phyloP scores from a whole-genome alignment of 202 grass and related monocot genomes.

The Miscanthus sacchariflorus region DNA sequence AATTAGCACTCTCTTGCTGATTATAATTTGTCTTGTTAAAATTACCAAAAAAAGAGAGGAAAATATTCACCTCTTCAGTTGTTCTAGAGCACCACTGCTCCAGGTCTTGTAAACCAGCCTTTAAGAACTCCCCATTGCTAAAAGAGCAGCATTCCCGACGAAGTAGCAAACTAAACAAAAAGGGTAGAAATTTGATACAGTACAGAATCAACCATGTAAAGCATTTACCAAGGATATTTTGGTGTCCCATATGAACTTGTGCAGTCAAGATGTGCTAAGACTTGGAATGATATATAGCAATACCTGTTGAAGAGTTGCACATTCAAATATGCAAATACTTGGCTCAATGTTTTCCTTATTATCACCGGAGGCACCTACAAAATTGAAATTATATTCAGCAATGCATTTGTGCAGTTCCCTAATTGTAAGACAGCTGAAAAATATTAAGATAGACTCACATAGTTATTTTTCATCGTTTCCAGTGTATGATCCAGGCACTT shows the following conservation, averaged over 20 bases:
- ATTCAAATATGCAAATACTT: constrained; percentile 92
- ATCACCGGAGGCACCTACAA: constrained; percentile 83
- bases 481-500: constrained; percentile 72
- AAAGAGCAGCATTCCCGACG: constrained; percentile 94
- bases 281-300: constrained; percentile 24
- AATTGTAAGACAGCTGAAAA: constrained; percentile 21
- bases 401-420: constrained; percentile 38
- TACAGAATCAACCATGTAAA: constrained; percentile 39
- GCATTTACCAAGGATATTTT: constrained; percentile 38
- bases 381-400: constrained; percentile 31
- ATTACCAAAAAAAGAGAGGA: not conserved
- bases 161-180: constrained; percentile 85
- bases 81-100: constrained; percentile 80
- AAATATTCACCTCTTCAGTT: constrained; percentile 68
- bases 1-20: constrained; percentile 18
- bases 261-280: constrained; percentile 33
- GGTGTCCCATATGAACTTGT: constrained; percentile 27
- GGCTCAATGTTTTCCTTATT: constrained; percentile 86
- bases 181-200: constrained; percentile 29
- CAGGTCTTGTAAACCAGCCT: constrained; percentile 80
- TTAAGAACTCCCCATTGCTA: constrained; percentile 94
- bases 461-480: constrained; percentile 73
- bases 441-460: constrained; percentile 57
- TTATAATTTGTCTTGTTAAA: not conserved
- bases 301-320: constrained; percentile 98